These are phyloP conservation scores for Oropetium thomaeum DNA, from an alignment of 176 grass and related monocot species.

Conservation along the genomic window DNA sequence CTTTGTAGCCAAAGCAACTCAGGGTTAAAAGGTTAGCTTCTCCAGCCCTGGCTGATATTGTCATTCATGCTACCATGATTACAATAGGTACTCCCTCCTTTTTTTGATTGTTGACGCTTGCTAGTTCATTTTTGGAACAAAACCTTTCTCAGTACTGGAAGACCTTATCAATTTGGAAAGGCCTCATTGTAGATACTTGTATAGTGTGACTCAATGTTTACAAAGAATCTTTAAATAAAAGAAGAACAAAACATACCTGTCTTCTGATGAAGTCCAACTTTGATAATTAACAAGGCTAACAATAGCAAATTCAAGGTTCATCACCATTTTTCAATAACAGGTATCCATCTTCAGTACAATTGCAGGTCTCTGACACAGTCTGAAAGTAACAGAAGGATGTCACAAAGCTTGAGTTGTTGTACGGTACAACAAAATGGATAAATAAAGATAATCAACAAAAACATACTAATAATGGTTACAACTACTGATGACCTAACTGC, in stretches of 20 bases:
- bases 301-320: conserved; percentile 33
- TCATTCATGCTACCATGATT: neutral
- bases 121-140: neutral
- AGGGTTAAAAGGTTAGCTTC: neutral
- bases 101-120: neutral
- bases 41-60: neutral
- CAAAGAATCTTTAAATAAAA: neutral
- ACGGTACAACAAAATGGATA: neutral
- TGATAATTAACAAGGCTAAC: conserved; percentile 28
- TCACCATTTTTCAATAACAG: conserved; percentile 55
- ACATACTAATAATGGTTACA: neutral
- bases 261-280: conserved; percentile 10
- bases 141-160: neutral
- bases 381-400: conserved; percentile 16
- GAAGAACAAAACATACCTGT: conserved; percentile 3
- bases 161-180: neutral
- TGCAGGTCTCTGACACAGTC: conserved; percentile 43
- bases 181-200: neutral
- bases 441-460: conserved; percentile 1
- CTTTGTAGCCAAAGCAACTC: neutral
- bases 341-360: conserved; percentile 38
- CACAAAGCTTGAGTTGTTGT: conserved; percentile 11
- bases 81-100: no score
- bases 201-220: neutral
- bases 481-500: neutral